Evolutionary conservation across 2,329 filamentous ascomycete species (phyloP).

Genomic region (Periconia macrospinosa): DNA sequence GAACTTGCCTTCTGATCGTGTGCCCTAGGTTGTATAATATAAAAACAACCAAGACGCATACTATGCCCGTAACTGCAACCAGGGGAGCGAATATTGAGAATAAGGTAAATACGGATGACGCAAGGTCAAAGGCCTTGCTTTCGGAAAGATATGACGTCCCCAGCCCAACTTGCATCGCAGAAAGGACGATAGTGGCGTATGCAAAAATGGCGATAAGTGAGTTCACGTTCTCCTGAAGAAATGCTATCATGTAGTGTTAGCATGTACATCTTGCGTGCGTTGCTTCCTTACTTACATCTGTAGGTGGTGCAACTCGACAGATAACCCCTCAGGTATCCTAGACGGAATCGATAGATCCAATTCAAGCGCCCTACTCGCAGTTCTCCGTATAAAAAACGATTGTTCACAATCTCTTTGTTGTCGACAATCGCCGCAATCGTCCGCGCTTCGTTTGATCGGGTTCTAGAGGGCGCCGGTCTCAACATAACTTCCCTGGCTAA

Average conservation of each 20-base stretch:
- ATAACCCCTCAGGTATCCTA: constrained; percentile 19
- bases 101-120: constrained; percentile 22
- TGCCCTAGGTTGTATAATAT: constrained; percentile 17
- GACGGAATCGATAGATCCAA: constrained; percentile 23
- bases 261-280: not conserved
- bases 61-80: constrained; percentile 13
- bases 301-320: constrained; percentile 25
- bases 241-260: constrained; percentile 4
- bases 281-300: constrained; percentile 1
- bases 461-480: not conserved
- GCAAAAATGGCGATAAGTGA: constrained; percentile 26
- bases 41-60: constrained; percentile 12
- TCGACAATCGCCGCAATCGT: not conserved
- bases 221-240: constrained; percentile 25
- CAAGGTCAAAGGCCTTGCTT: constrained; percentile 20
- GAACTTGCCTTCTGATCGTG: constrained; percentile 8
- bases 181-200: constrained; percentile 28
- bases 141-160: constrained; percentile 15
- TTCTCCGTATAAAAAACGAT: constrained; percentile 29
- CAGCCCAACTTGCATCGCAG: constrained; percentile 30
- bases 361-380: constrained; percentile 27
- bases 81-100: constrained; percentile 26
- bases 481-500: constrained; percentile 15
- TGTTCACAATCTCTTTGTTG: constrained; percentile 13
- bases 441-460: not conserved